phyloP scores from a whole-genome alignment of 176 grass and related monocot genomes.

The Zoysia japonica region DNA sequence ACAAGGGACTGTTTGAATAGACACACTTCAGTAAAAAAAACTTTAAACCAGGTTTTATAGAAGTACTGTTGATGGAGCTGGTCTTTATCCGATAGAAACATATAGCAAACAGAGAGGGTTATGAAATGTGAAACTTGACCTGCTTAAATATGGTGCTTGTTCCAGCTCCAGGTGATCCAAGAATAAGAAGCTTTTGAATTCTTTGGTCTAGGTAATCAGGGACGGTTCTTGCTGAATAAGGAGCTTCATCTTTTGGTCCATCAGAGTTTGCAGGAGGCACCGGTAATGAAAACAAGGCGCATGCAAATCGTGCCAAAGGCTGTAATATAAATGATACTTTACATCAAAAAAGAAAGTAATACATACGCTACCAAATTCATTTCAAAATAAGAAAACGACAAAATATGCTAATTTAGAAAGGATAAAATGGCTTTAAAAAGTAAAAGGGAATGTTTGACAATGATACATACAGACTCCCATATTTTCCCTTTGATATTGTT shows the following conservation, averaged over 20 bases:
- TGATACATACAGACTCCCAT: conserved; percentile 80
- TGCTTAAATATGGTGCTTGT: conserved; percentile 99
- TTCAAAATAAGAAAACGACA: too few relatives aligned
- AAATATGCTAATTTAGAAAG: too few relatives aligned
- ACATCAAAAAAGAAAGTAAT: too few relatives aligned
- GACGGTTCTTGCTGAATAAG: conserved; percentile 57
- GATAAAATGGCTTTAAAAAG: too few relatives aligned
- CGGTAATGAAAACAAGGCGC: conserved; percentile 75
- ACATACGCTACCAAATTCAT: too few relatives aligned
- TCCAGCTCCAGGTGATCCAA: conserved; percentile 79
- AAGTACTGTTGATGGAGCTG: too few relatives aligned
- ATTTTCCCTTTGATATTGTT: conserved; percentile 97
- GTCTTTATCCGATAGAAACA: background rate
- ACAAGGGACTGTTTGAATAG: too few relatives aligned
- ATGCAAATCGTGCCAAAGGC: conserved; percentile 76
- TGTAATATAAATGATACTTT: conserved; percentile 7
- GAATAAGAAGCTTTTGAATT: conserved; percentile 81
- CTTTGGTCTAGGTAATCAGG: conserved; percentile 93
- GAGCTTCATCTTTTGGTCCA: conserved; percentile 62
- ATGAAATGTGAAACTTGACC: conserved; percentile 27
- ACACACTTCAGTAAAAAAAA: too few relatives aligned
- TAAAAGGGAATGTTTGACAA: too few relatives aligned
- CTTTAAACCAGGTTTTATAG: too few relatives aligned
- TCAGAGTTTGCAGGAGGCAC: conserved; percentile 66
- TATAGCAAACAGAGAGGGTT: background rate